Evolutionary conservation across 2,329 filamentous ascomycete species (phyloP), one percentile per base, ranked within the genome.

Genomic region (Chrysosporium keratinophilum): DNA sequence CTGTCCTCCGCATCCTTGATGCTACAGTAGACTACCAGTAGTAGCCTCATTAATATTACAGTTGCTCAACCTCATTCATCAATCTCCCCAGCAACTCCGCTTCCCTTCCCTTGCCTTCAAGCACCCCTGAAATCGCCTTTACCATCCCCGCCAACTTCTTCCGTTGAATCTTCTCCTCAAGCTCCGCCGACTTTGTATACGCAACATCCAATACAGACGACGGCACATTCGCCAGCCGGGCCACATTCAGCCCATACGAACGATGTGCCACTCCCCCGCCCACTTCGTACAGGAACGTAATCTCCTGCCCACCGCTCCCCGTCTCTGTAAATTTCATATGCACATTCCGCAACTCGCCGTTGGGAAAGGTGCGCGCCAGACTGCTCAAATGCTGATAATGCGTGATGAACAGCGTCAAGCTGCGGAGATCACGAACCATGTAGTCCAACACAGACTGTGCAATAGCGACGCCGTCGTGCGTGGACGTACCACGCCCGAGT

Each of bases 261-360:
- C 93, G 80, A 74, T 97, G 90, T 7, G 93, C 91, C 10, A 95
- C 87, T 10, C 93, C 93, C 59, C 93, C 87, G 1, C 81, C 85
- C 1, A 96, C 85, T 66, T 96, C 88, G 66, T 98, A 98, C 47
- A 98, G 69, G 64, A 98, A 98, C 0, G 93, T 96, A 42, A 98
- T 85, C 44, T 95, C 84, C 58, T 88, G 49, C 34, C 58, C 58
- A 81, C 71, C 74, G 1, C 74, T 69, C 1, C 64, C 67, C 0
- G 68, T 69, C 64, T 81, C 78, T 2, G 79, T 82, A 69, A 98
- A 98, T 50, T 81, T 81, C 91, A 98, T 97, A 67, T 98, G 93
- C 45, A 96, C 87, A 67, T 97, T 97, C 61, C 78, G 82, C 61
- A 96, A 67, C 63, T 81, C 84, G 1, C 78, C 76, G 5, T 75